Conservation (phyloP, 768 basidiomycete species). For the Tylopilus sp. region DNA sequence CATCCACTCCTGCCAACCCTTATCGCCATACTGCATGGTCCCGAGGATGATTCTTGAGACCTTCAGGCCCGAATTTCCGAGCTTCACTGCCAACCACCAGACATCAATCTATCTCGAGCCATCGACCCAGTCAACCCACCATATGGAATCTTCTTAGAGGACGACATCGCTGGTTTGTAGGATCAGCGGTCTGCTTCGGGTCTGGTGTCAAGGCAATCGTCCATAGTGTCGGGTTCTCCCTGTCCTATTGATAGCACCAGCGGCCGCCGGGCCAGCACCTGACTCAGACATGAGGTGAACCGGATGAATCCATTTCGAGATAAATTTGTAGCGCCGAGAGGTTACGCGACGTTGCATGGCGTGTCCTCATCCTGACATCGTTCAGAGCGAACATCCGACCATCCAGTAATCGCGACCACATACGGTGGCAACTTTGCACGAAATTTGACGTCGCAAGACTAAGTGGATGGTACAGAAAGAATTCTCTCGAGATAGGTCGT, state of each 20-base stretch:
- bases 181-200: no score
- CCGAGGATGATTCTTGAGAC: constrained; percentile 52
- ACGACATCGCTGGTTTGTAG: constrained; percentile 20
- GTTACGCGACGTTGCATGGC: background rate
- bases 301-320: background rate
- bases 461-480: background rate
- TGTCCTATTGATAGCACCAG: constrained; percentile 19
- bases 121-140: constrained; percentile 20
- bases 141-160: constrained; percentile 29
- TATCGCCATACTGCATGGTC: constrained; percentile 42
- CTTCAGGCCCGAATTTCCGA: constrained; percentile 48
- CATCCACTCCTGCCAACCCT: constrained; percentile 55
- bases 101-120: background rate
- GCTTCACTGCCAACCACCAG: constrained; percentile 29
- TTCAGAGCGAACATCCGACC: background rate
- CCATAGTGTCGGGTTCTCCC: constrained; percentile 17
- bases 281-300: background rate
- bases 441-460: background rate
- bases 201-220: no score
- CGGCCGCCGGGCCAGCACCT: no score
- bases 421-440: background rate
- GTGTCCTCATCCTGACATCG: background rate
- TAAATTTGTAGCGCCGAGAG: background rate
- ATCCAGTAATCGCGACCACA: no score
- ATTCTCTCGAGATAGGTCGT: constrained; percentile 8